Conservation (phyloP, 2,329 filamentous ascomycete species). For the Colletotrichum shisoi region DNA sequence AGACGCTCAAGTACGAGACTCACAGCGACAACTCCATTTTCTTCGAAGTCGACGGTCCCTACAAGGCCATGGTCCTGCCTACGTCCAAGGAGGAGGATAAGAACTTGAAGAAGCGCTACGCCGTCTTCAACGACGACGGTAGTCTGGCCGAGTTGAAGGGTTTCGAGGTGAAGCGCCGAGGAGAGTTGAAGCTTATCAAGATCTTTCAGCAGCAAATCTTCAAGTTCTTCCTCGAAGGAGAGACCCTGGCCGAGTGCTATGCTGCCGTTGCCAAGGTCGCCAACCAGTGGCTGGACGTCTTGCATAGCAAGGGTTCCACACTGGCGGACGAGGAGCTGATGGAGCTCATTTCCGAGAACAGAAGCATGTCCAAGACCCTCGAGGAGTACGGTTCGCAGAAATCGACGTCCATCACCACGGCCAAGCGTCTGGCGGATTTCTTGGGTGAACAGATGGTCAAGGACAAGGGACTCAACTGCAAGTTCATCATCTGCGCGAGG, state of each 20-base stretch:
- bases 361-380: constrained; percentile 95
- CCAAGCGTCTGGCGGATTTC: constrained; percentile 92
- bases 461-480: constrained; percentile 98
- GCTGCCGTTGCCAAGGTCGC: constrained; percentile 90
- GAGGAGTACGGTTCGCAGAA: constrained; percentile 97
- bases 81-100: constrained; percentile 99
- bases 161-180: constrained; percentile 96
- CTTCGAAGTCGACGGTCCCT: constrained; percentile 98
- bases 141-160: constrained; percentile 95
- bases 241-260: constrained; percentile 88
- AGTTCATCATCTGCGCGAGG: constrained; percentile 94
- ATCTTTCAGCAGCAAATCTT: constrained; percentile 99
- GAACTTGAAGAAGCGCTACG: constrained; percentile 98
- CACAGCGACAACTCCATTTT: constrained; percentile 99
- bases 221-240: constrained; percentile 96
- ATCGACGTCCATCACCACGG: constrained; percentile 98
- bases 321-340: constrained; percentile 96
- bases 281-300: constrained; percentile 94
- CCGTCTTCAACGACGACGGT: constrained; percentile 98
- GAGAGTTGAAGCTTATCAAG: constrained; percentile 98
- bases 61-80: constrained; percentile 95
- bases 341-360: constrained; percentile 99
- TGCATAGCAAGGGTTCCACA: constrained; percentile 86
- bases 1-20: constrained; percentile 89
- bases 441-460: constrained; percentile 98